Base-by-base conservation (phyloP, 139 green algal species). In the Marvania coccoides region DNA sequence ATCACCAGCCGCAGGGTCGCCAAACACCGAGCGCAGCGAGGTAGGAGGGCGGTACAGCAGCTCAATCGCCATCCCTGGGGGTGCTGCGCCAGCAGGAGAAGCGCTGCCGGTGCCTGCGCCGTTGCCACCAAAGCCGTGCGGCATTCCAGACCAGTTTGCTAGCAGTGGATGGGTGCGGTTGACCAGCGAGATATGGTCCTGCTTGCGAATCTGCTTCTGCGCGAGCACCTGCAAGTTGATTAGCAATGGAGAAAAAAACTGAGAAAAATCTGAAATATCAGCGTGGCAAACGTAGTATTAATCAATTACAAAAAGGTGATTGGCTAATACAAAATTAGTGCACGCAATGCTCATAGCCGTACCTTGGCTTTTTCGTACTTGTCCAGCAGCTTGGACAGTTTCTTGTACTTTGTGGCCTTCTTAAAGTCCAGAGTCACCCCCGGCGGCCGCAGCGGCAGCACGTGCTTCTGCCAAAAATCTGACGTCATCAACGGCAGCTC, bases 351-450 rank as follows among this genome's bases (percentile, higher is more conserved):
- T n/a, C 12, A 29, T 29, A 14, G 9, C 29, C 45, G 4, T 28
- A 61, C 65, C 60, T 74, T 72, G 37, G 73, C 65, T 39, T 71
- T 63, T n/a, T 71, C 65, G 38, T 73, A 67, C 45, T 60, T 59
- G 40, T 79, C 65, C 60, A 79, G 37, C 35, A 79, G 66, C 60
- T 74, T 74, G 37, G 33, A 39, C 39, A 79, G 59, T 36, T 79
- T 79, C 59, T 79, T 79, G 65, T 68, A 79, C 8, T 58, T 71
- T 46, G 14, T 59, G 19, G 42, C 37, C 3, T 61, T 37, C 58
- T 79, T 79, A n/a, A 79, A 34, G 35, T 79, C 72, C 55, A 74
- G 57, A 13, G 46, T 34, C 39, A 74, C 47, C 2, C 63, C 58
- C 36, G 58, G 56, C 6, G 65, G 65, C 24, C 51, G 63, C 2